These are phyloP conservation scores for Alternaria hordeiaustralica DNA, from an alignment of 2,329 filamentous ascomycete genomes.

Conservation along the genomic window DNA sequence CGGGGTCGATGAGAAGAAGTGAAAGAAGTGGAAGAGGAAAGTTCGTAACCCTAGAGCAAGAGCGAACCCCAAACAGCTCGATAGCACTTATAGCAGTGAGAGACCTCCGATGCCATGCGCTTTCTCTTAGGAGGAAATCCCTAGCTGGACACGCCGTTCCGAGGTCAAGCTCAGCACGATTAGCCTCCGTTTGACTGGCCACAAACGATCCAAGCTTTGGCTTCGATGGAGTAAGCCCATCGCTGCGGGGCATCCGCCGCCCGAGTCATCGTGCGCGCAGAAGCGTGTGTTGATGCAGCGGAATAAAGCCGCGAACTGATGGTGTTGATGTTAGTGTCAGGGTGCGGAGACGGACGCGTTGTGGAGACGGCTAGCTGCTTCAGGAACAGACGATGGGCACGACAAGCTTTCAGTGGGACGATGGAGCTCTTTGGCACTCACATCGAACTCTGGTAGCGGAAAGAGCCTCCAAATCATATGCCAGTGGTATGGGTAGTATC, in stretches of 20 bases:
- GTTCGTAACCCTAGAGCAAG: neutral
- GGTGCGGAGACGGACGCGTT: conserved; percentile 14
- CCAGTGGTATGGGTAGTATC: neutral
- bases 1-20: neutral
- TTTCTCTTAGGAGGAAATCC: neutral
- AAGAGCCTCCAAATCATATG: neutral
- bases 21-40: neutral
- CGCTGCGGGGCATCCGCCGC: conserved; percentile 9
- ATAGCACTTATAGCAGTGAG: conserved; percentile 13
- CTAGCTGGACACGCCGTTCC: neutral
- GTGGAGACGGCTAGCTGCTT: neutral
- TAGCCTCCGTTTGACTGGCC: conserved; percentile 12
- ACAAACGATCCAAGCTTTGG: neutral
- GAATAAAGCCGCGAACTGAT: conserved; percentile 21
- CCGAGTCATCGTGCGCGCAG: neutral
- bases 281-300: conserved; percentile 10
- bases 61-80: neutral
- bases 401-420: neutral
- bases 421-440: neutral
- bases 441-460: neutral
- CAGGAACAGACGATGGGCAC: neutral
- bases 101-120: neutral
- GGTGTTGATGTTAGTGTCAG: conserved; percentile 11
- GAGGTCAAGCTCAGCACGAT: conserved; percentile 14
- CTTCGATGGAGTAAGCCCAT: neutral